Evolutionary conservation across 2,329 filamentous ascomycete genomes (phyloP), one percentile per base, ranked within the genome.

Genomic region (Dothistroma pini): DNA sequence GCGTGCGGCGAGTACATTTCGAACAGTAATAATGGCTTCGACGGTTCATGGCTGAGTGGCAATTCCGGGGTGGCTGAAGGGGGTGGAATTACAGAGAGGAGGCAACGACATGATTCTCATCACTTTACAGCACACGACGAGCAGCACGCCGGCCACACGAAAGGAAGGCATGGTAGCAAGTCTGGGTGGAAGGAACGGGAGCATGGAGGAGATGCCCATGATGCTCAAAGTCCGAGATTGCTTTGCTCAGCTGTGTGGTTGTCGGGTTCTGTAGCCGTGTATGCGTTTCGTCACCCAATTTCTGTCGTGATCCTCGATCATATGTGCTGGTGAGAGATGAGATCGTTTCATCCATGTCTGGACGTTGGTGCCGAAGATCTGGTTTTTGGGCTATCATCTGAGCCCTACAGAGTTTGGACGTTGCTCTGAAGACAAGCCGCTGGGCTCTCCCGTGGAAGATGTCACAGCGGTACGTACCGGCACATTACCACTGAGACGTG

Each of bases 91-190:
- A 32, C 41, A 29, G 25, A 44, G 48, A 10, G 25, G 22, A 50
- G 55, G 55, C 44, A 25, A 19, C 44, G 51, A 53, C 31, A 53
- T 35, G 51, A 14, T 34, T 35, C 16, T 53, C 51, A 7, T 8
- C 29, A 10, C 16, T 51, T 25, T 11, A 14, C 12, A 2, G 29
- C 21, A 56, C 38, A 44, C n/a, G 41, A 32, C 55, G 16, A 57
- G 35, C 55, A 57, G 47, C 55, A 57, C 55, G 55, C 55, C 55
- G 38, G 55, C 29, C 44, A 57, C 55, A 50, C 50, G 41, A 12
- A 21, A 22, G 47, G 12, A 16, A 35, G 55, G 55, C 55, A 22
- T 57, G 55, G 50, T 22, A 50, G 35, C 35, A 50, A 51, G 22
- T 31, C 41, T 44, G 41, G 48, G 48, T 29, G 48, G 29, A 7